These are phyloP conservation scores for Picocystis sp. DNA, from an alignment of 163 green algal genomes.

Conservation along the genomic window DNA sequence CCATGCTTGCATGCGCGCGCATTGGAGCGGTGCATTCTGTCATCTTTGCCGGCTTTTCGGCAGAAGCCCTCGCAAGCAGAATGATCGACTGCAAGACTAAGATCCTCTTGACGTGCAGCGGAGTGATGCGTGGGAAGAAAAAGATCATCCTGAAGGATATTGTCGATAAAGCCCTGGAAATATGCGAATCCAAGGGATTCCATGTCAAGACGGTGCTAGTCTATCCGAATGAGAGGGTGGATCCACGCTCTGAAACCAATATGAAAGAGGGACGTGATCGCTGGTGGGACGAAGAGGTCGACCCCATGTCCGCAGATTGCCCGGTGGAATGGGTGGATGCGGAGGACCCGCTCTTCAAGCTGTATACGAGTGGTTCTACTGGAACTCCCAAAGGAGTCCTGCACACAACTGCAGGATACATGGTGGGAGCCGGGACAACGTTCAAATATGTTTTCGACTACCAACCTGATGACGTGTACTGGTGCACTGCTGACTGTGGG, in stretches of 20 bases:
- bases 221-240: constrained; percentile 16
- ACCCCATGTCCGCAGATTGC: constrained; percentile 25
- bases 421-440: constrained; percentile 28
- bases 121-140: constrained; percentile 58
- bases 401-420: constrained; percentile 91
- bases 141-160: constrained; percentile 75
- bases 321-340: constrained; percentile 68
- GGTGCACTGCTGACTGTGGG: constrained; percentile 86
- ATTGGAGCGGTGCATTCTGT: constrained; percentile 59
- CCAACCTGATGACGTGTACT: constrained; percentile 71
- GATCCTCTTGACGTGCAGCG: constrained; percentile 33
- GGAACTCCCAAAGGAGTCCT: constrained; percentile 96
- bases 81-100: constrained; percentile 31
- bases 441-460: constrained; percentile 49
- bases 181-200: constrained; percentile 17
- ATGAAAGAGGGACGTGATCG: constrained; percentile 37
- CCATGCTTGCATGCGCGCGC: constrained; percentile 46
- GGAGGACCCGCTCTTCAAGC: constrained; percentile 77
- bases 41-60: constrained; percentile 62
- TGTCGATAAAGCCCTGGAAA: constrained; percentile 49
- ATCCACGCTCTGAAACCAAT: background rate
- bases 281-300: constrained; percentile 58
- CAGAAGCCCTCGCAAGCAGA: constrained; percentile 46
- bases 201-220: constrained; percentile 11
- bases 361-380: constrained; percentile 63